Base-by-base conservation (phyloP, 352 stramenopile genomes). In the Pythium brassicae region DNA sequence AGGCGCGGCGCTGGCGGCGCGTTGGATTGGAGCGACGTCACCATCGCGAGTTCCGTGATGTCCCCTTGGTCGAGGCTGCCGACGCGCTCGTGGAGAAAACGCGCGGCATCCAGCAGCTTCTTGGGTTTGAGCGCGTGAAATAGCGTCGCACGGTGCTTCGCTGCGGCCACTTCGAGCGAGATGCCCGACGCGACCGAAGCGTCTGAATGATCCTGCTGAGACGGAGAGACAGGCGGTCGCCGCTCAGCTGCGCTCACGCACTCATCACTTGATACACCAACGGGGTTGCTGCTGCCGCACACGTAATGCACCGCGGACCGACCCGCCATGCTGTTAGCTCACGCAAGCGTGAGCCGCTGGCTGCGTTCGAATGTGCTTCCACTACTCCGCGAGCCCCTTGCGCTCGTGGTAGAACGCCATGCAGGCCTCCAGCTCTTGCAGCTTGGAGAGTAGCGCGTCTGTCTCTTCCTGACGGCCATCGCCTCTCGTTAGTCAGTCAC, bases 311-410 rank as follows among this genome's bases (percentile, higher is more conserved):
- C 71, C 65, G 76, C 43, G 59, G 73, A 75, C 45, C 72, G 65
- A 0, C 53, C 59, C 50, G 70, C 65, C 37, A 69, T 61, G 27
- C 61, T 74, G 46, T 63, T 48, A 4, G 71, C 65, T 52, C 68
- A 73, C n/a, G 68, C 71, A 26, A 79, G 69, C 43, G 63, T 49
- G 34, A 79, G 62, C 3, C 71, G 65, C 64, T 79, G 71, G 19
- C 58, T 61, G 26, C 66, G 71, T 27, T 10, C 46, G 53, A 27
- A 74, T 53, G n/a, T 53, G 56, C 42, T 67, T 53, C 11, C 58
- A 60, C 40, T 71, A 62, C n/a, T 68, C 61, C 37, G 60, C 59
- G 49, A 63, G 43, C 29, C 68, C 62, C 11, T 62, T 49, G 0
- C 60, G 59, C 14, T 53, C 50, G 42, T 48, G 53, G 27, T 71